Percentiles rank a stretch among this genome's conserved stretches.
Conservation (phyloP, 2,329 filamentous ascomycete species). For the Spiromastix sp. region DNA sequence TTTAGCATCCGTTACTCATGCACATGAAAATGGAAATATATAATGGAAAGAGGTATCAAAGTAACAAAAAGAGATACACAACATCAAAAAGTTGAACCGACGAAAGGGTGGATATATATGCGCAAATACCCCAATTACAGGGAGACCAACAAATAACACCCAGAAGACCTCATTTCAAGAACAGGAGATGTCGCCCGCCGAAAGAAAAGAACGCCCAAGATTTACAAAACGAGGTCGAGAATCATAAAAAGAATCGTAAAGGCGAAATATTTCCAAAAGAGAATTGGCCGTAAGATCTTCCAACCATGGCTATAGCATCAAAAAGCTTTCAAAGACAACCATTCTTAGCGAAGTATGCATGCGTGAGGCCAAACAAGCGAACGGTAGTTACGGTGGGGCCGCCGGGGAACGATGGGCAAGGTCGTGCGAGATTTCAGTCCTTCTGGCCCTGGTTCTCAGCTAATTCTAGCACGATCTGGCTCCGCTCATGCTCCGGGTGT, state of each 20-base stretch:
- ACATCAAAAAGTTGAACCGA: neutral
- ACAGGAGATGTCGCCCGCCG: too few relatives aligned
- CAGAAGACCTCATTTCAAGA: too few relatives aligned
- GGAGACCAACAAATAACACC: too few relatives aligned
- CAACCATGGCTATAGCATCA: neutral
- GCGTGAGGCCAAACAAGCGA: too few relatives aligned
- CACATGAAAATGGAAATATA: neutral
- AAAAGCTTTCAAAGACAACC: too few relatives aligned
- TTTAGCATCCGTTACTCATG: too few relatives aligned
- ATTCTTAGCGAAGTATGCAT: too few relatives aligned
- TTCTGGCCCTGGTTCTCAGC: constrained; percentile 79
- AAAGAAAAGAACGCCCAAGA: too few relatives aligned
- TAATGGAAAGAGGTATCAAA: neutral
- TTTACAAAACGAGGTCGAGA: neutral
- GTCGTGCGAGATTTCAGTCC: constrained; percentile 32
- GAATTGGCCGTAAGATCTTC: neutral
- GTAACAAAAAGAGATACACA: neutral
- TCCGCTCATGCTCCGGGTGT: constrained; percentile 75
- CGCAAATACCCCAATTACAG: too few relatives aligned
- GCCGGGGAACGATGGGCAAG: too few relatives aligned
- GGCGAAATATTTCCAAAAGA: neutral
- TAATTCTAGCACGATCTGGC: constrained; percentile 85
- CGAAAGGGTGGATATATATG: neutral
- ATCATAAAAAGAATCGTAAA: neutral
- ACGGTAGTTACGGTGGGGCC: too few relatives aligned